phyloP scores from a whole-genome alignment of 2,329 filamentous ascomycete species.

The Geosmithia flava region DNA sequence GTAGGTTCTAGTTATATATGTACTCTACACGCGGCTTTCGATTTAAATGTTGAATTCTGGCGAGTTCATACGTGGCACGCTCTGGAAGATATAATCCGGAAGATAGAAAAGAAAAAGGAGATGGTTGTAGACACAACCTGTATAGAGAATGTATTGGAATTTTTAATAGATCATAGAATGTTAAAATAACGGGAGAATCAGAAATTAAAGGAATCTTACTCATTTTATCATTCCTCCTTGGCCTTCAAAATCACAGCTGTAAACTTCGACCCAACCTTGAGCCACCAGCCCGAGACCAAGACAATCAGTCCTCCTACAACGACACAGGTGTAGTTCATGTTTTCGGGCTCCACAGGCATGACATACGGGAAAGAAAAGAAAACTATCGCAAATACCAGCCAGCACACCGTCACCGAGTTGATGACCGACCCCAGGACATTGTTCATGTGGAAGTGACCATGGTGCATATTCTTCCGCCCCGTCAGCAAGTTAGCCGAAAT shows the following conservation, averaged over 20 bases:
- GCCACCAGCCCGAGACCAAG: slow-evolving; percentile 26
- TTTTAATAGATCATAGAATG: neutral
- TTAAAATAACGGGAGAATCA: no score
- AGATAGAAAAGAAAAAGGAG: neutral
- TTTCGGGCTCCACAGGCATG: slow-evolving; percentile 21
- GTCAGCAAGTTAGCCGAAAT: slow-evolving; percentile 29
- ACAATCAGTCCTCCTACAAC: slow-evolving; percentile 25
- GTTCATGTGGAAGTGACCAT: slow-evolving; percentile 25
- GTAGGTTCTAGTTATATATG: neutral
- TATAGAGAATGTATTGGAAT: neutral
- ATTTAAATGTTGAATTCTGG: no score
- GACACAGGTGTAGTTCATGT: slow-evolving; percentile 37
- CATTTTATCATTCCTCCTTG: slow-evolving; percentile 11
- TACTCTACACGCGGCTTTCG: no score
- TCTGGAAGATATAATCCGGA: no score
- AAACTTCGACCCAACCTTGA: slow-evolving; percentile 24
- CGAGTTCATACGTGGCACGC: no score
- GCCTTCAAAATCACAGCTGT: slow-evolving; percentile 22
- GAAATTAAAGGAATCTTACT: neutral
- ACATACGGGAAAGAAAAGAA: slow-evolving; percentile 31
- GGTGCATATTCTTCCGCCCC: slow-evolving; percentile 22
- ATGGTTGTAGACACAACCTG: neutral
- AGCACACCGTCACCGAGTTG: slow-evolving; percentile 21
- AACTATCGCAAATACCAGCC: slow-evolving; percentile 26
- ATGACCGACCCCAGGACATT: slow-evolving; percentile 15